Conservation (phyloP, 257 asterid genomes). For the Solanum gandarillasii region DNA sequence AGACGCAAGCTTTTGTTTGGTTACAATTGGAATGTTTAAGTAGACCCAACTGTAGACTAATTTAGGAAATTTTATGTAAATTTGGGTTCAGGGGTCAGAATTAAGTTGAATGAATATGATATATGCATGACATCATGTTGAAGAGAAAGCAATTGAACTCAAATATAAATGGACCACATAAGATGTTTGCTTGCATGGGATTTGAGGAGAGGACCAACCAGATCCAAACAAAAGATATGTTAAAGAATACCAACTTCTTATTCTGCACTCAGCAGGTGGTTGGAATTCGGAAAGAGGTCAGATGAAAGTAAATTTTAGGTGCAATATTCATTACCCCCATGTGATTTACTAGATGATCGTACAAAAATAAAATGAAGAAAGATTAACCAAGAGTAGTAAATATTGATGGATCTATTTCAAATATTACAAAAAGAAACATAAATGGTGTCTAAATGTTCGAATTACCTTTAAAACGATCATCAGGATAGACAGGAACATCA, state of each 20-base stretch:
- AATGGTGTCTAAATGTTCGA: background rate
- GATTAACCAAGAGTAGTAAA: background rate
- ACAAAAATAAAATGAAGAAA: background rate
- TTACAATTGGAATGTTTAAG: background rate
- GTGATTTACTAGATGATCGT: background rate
- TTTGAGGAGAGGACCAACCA: background rate
- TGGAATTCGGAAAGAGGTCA: background rate
- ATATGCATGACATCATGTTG: background rate
- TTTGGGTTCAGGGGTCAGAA: background rate
- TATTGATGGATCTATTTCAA: background rate
- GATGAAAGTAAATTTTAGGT: background rate
- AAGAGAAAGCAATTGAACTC: background rate
- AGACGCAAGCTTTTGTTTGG: background rate
- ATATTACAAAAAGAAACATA: background rate
- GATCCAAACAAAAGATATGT: background rate
- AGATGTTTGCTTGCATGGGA: background rate
- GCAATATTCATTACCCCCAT: background rate
- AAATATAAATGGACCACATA: background rate
- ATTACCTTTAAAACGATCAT: constrained; percentile 94
- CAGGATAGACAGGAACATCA: constrained; percentile 94
- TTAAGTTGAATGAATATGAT: background rate
- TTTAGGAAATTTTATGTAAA: background rate
- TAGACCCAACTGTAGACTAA: background rate
- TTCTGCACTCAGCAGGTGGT: background rate
- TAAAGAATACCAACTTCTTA: background rate